Evolutionary conservation across 352 stramenopile species (phyloP).

Genomic region (Phytophthora podocarpi): DNA sequence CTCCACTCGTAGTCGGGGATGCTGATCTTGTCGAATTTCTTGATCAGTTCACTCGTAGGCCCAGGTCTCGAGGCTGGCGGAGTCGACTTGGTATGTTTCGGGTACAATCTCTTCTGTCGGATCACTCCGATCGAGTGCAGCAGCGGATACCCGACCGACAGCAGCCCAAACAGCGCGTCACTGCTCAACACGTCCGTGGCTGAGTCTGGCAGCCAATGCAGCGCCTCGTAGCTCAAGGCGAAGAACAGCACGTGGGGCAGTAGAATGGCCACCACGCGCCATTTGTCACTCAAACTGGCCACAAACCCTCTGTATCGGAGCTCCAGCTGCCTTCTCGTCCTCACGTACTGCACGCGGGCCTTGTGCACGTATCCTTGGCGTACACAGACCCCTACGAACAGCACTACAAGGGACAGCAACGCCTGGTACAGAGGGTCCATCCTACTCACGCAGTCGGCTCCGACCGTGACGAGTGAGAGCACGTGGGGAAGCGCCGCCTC

Average conservation of each 20-base stretch:
- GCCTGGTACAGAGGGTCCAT: constrained; percentile 73
- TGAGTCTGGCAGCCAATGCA: constrained; percentile 57
- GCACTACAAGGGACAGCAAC: constrained; percentile 26
- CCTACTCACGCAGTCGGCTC: constrained; percentile 46
- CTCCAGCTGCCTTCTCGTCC: constrained; percentile 52
- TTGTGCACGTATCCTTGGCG: constrained; percentile 73
- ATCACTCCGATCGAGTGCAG: constrained; percentile 70
- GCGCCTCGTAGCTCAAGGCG: constrained; percentile 54
- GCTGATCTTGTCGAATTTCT: constrained; percentile 39
- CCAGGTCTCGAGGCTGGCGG: constrained; percentile 7
- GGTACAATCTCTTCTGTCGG: constrained; percentile 53
- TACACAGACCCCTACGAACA: constrained; percentile 56
- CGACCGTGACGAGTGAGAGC: constrained; percentile 41
- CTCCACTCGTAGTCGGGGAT: constrained; percentile 63
- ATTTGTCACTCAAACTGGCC: constrained; percentile 71
- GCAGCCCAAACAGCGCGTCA: constrained; percentile 58
- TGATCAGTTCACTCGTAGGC: constrained; percentile 27
- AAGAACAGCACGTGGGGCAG: constrained; percentile 77
- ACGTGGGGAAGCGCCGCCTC: constrained; percentile 75
- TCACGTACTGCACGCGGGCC: constrained; percentile 53
- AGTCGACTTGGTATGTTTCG: constrained; percentile 29
- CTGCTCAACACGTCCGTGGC: constrained; percentile 61
- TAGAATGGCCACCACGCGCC: constrained; percentile 58
- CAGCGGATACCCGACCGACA: constrained; percentile 72
- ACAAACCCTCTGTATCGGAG: constrained; percentile 76